phyloP scores from a whole-genome alignment of 306 rosid species.

The Adenanthera pavonina region DNA sequence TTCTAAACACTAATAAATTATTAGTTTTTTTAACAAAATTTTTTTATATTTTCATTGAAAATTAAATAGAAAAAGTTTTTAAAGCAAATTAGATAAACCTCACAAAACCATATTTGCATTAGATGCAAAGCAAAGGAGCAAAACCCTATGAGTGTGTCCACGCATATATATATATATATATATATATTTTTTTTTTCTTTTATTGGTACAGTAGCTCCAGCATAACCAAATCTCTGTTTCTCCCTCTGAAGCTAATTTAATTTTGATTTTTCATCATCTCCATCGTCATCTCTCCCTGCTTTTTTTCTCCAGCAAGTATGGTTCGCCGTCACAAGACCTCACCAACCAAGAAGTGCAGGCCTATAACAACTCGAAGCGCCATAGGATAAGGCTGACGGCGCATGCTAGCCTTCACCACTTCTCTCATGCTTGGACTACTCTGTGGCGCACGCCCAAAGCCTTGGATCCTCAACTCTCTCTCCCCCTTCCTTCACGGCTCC shows the following conservation, averaged over 20 bases:
- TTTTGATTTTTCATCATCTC: not conserved
- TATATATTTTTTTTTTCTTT: too few relatives aligned
- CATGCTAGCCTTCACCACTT: conserved; percentile 38
- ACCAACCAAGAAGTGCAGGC: conserved; percentile 25
- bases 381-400: conserved; percentile 47
- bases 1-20: too few relatives aligned
- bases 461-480: conserved; percentile 56
- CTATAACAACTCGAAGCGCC: not conserved
- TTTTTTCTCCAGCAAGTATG: not conserved
- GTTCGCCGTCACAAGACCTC: conserved; percentile 23
- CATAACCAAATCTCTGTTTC: not conserved
- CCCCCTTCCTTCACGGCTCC: conserved; percentile 59
- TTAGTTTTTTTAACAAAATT: too few relatives aligned
- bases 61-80: too few relatives aligned
- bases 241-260: not conserved
- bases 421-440: conserved; percentile 66
- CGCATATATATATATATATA: too few relatives aligned
- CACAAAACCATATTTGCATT: too few relatives aligned
- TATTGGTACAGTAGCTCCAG: not conserved
- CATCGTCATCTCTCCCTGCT: not conserved
- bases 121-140: not conserved
- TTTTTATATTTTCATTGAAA: too few relatives aligned
- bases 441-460: conserved; percentile 63
- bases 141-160: not conserved
- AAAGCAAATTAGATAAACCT: not conserved